phyloP scores from a whole-genome alignment of 305 asterid species.

The Andrographis paniculata region DNA sequence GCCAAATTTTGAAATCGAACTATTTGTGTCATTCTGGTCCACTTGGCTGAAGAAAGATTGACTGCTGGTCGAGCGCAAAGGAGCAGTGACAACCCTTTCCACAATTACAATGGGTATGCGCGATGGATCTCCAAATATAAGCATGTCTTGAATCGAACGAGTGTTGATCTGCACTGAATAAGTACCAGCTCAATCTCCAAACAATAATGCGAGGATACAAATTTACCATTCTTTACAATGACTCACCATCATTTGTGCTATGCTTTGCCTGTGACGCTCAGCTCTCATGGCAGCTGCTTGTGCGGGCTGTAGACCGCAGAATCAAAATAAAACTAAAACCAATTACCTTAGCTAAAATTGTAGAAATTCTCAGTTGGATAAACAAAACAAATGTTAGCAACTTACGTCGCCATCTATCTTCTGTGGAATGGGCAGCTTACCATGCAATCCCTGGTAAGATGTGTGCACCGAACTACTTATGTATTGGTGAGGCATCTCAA shows the following conservation, averaged over 20 bases:
- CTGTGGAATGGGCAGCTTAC: constrained; percentile 60
- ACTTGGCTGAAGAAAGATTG: constrained; percentile 44
- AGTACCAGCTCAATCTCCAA: constrained; percentile 16
- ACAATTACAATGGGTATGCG: constrained; percentile 80
- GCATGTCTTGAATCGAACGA: constrained; percentile 90
- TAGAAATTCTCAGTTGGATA: background rate
- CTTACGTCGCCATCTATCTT: constrained; percentile 72
- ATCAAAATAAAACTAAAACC: background rate
- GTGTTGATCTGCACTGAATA: constrained; percentile 72
- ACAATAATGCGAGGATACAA: constrained; percentile 16
- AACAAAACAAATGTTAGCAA: background rate
- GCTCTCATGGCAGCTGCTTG: constrained; percentile 87
- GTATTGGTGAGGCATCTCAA: constrained; percentile 96
- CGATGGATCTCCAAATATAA: constrained; percentile 92
- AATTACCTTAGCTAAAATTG: background rate
- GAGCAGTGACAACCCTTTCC: constrained; percentile 77
- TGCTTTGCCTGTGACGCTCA: constrained; percentile 92
- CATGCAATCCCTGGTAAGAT: constrained; percentile 45
- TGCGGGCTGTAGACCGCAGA: constrained; percentile 53
- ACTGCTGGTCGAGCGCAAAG: constrained; percentile 61
- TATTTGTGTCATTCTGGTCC: constrained; percentile 37
- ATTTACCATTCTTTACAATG: constrained; percentile 14
- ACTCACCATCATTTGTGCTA: constrained; percentile 97
- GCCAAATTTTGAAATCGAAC: constrained; percentile 30
- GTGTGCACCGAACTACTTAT: constrained; percentile 74